A percentile compares a stretch with the other conserved stretches of the same genome.
These are phyloP conservation scores for Aureobasidium pullulans DNA, from an alignment of 2,329 filamentous ascomycete species.

Conservation along the genomic window DNA sequence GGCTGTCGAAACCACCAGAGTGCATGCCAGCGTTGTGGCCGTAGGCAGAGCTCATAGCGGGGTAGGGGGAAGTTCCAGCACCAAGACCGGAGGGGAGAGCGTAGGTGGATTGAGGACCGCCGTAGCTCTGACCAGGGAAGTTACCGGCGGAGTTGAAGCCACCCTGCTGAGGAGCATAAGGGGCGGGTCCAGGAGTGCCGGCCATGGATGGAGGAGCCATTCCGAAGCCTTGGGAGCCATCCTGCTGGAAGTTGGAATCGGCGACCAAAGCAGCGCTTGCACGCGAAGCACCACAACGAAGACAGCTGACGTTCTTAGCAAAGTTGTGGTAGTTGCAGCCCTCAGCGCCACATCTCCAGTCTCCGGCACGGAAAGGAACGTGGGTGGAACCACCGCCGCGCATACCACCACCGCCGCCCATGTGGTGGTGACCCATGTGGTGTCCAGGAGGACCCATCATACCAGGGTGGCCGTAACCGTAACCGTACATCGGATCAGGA, in stretches of 20 bases:
- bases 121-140: conserved; percentile 70
- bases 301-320: conserved; percentile 96
- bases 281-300: conserved; percentile 90
- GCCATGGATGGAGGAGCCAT: conserved; percentile 86
- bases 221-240: conserved; percentile 71
- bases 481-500: conserved; percentile 58
- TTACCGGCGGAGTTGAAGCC: conserved; percentile 48
- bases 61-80: conserved; percentile 70
- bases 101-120: conserved; percentile 81
- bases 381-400: conserved; percentile 61
- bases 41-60: conserved; percentile 74
- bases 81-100: conserved; percentile 79
- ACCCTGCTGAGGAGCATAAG: conserved; percentile 58
- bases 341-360: conserved; percentile 98
- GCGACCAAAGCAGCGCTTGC: conserved; percentile 90
- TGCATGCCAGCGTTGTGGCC: conserved; percentile 70
- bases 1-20: conserved; percentile 84
- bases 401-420: conserved; percentile 38
- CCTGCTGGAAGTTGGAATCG: conserved; percentile 65
- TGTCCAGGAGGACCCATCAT: conserved; percentile 60
- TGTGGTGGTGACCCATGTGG: conserved; percentile 27
- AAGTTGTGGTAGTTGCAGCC: conserved; percentile 99
- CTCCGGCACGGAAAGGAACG: conserved; percentile 94
- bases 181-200: conserved; percentile 62
- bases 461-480: conserved; percentile 56